Conservation (phyloP, 345 rosid genomes). For the Heritiera fomes region DNA sequence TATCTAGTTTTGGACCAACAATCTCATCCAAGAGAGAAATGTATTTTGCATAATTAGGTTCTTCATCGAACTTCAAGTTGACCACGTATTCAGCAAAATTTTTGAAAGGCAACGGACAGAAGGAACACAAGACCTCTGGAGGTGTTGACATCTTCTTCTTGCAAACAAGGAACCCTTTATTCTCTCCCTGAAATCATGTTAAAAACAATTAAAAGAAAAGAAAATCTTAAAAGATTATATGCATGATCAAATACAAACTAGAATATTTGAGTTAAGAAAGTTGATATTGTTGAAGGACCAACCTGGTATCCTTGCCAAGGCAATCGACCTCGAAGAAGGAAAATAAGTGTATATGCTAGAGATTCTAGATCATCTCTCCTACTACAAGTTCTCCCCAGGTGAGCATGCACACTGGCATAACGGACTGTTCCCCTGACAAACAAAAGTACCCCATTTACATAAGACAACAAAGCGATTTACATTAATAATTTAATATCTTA, state of each 20-base stretch:
- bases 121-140: constrained; percentile 55
- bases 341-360: constrained; percentile 75
- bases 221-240: neutral
- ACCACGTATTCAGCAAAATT: constrained; percentile 68
- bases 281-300: constrained; percentile 18
- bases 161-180: constrained; percentile 69
- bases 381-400: constrained; percentile 75
- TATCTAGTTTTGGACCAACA: constrained; percentile 52
- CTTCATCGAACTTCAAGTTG: constrained; percentile 69
- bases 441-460: neutral
- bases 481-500: neutral
- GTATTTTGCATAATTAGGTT: constrained; percentile 65
- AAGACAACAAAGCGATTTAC: neutral
- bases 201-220: neutral
- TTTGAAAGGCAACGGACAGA: constrained; percentile 63
- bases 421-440: constrained; percentile 74
- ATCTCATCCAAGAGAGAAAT: constrained; percentile 64
- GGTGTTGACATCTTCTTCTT: constrained; percentile 79
- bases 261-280: neutral
- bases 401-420: constrained; percentile 80
- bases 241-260: neutral
- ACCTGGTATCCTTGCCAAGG: constrained; percentile 90
- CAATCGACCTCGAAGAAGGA: constrained; percentile 74
- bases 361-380: constrained; percentile 86
- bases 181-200: constrained; percentile 55